phyloP scores from a whole-genome alignment of 768 basidiomycete genomes.

The Candolleomyces aberdarensis region DNA sequence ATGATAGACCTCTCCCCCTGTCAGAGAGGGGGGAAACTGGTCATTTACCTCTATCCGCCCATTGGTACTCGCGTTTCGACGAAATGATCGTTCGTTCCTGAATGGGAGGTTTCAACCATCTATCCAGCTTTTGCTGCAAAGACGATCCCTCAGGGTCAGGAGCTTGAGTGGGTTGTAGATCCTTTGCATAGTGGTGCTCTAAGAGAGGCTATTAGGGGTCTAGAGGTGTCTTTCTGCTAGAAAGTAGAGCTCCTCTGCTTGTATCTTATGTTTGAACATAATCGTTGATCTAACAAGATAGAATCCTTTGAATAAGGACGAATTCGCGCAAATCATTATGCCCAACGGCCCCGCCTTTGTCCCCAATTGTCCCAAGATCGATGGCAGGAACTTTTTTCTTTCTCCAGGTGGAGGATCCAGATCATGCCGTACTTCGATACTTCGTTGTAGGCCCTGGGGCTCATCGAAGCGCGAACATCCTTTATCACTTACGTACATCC shows the following conservation, averaged over 20 bases:
- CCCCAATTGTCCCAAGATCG: constrained; percentile 8
- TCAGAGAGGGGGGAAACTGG: constrained; percentile 24
- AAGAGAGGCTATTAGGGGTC: constrained; percentile 21
- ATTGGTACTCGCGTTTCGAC: constrained; percentile 22
- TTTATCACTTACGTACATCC: constrained; percentile 39
- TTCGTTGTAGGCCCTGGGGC: constrained; percentile 26
- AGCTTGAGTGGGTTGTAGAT: constrained; percentile 31
- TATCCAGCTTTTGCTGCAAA: constrained; percentile 31
- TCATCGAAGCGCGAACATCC: constrained; percentile 41
- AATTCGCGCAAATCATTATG: neutral
- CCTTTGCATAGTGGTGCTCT: constrained; percentile 26
- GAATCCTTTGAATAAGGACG: neutral
- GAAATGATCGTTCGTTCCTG: constrained; percentile 25
- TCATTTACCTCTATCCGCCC: constrained; percentile 35
- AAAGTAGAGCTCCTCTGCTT: constrained; percentile 30
- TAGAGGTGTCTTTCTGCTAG: constrained; percentile 35
- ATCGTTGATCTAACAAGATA: no score
- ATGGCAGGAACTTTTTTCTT: constrained; percentile 28
- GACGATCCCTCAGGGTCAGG: constrained; percentile 12
- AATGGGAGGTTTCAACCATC: constrained; percentile 32
- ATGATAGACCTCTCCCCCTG: neutral
- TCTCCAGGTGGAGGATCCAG: constrained; percentile 21
- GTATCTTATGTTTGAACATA: neutral
- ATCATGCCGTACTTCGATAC: constrained; percentile 36
- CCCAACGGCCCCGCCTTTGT: constrained; percentile 3